A percentile compares a stretch with the other conserved stretches of the same genome.
These are phyloP conservation scores for Paramyrothecium sp. DNA, from an alignment of 2,329 filamentous ascomycete species.

Conservation along the genomic window DNA sequence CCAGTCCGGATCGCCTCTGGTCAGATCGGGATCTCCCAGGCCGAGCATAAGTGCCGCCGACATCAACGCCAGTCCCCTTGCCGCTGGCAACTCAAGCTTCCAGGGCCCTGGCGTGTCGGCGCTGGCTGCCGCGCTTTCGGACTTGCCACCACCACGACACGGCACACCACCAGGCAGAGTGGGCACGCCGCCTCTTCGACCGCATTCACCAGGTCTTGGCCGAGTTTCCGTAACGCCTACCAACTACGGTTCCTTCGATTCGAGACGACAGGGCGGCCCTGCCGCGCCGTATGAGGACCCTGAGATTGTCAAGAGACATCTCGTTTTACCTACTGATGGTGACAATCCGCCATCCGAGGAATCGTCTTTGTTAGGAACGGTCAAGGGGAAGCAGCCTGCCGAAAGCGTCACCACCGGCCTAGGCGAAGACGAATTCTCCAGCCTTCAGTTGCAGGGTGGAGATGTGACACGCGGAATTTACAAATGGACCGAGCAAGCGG, in stretches of 20 bases:
- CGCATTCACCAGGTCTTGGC: slow-evolving; percentile 36
- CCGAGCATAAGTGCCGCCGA: slow-evolving; percentile 20
- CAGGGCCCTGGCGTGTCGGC: slow-evolving; percentile 83
- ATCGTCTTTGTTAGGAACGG: slow-evolving; percentile 38
- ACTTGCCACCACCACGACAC: slow-evolving; percentile 67
- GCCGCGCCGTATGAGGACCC: slow-evolving; percentile 75
- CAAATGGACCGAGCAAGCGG: slow-evolving; percentile 89
- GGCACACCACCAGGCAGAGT: slow-evolving; percentile 63
- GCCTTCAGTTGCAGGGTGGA: slow-evolving; percentile 86
- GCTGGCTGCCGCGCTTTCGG: slow-evolving; percentile 81
- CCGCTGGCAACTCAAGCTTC: slow-evolving; percentile 61
- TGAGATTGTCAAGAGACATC: slow-evolving; percentile 85
- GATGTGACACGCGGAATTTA: slow-evolving; percentile 96
- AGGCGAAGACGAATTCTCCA: slow-evolving; percentile 85
- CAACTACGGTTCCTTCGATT: slow-evolving; percentile 85
- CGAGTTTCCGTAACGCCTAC: slow-evolving; percentile 54
- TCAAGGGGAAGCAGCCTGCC: slow-evolving; percentile 54
- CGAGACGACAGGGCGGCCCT: slow-evolving; percentile 54
- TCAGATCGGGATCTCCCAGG: slow-evolving; percentile 31
- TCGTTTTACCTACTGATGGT: slow-evolving; percentile 66
- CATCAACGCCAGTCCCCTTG: slow-evolving; percentile 59
- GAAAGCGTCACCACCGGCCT: slow-evolving; percentile 32
- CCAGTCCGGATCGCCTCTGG: slow-evolving; percentile 32
- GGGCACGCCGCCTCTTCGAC: slow-evolving; percentile 51
- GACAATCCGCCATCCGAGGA: slow-evolving; percentile 45